phyloP scores from a whole-genome alignment of 306 rosid genomes.

The Quercus suber region DNA sequence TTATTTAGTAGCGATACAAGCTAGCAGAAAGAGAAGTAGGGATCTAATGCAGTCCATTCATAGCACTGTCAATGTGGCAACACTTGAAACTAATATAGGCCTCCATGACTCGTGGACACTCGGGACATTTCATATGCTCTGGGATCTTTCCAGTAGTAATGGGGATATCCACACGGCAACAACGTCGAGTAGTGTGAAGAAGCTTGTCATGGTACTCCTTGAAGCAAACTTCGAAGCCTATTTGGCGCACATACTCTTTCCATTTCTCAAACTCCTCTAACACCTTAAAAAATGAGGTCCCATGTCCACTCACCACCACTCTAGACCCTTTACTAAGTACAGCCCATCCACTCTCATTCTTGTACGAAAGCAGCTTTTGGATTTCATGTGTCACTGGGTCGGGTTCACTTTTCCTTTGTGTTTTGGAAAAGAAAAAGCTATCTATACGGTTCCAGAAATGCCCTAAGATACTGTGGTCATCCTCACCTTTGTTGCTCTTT shows the following conservation, averaged over 20 bases:
- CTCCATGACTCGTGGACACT: conserved; percentile 39
- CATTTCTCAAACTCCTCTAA: conserved; percentile 61
- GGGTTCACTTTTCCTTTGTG: background rate
- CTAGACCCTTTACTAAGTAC: conserved; percentile 50
- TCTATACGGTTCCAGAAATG: conserved; percentile 34
- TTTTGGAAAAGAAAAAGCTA: conserved; percentile 24
- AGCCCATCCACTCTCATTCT: conserved; percentile 70
- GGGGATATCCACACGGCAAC: conserved; percentile 18
- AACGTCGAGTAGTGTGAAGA: background rate
- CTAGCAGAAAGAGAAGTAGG: too few relatives aligned
- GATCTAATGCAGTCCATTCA: background rate
- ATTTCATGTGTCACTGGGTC: conserved; percentile 46
- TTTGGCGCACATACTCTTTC: conserved; percentile 24
- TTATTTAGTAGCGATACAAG: too few relatives aligned
- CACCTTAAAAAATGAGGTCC: conserved; percentile 37
- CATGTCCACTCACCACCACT: conserved; percentile 50
- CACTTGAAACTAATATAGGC: conserved; percentile 38
- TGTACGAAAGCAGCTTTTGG: conserved; percentile 58
- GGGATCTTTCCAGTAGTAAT: conserved; percentile 17
- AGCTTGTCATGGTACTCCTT: conserved; percentile 15
- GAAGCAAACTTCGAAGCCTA: conserved; percentile 25
- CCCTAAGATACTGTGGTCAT: conserved; percentile 20
- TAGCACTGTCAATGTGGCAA: conserved; percentile 26
- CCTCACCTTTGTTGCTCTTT: conserved; percentile 27
- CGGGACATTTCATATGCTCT: conserved; percentile 22